Percentiles rank a stretch among this genome's conserved stretches.
phyloP scores from a whole-genome alignment of 768 basidiomycete species.

The Hygrocybe coccinea region DNA sequence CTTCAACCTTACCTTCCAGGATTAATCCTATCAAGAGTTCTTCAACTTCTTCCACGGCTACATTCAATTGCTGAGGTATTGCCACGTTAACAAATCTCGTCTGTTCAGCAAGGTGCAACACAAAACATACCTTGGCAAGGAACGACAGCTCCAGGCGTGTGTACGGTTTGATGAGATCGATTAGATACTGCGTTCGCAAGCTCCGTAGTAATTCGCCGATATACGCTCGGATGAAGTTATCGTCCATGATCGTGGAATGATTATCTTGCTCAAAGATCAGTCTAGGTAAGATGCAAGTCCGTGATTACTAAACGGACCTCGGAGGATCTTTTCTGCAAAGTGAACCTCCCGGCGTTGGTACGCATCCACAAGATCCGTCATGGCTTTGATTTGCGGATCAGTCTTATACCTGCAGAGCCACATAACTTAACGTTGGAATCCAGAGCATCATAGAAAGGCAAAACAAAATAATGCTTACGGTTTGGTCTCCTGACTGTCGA shows the following conservation, averaged over 20 bases:
- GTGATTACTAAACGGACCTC: conserved; percentile 47
- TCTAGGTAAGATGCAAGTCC: background rate
- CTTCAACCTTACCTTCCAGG: conserved; percentile 94
- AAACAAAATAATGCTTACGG: conserved; percentile 57
- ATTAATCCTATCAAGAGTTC: conserved; percentile 91
- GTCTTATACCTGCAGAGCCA: conserved; percentile 70
- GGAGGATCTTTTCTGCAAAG: conserved; percentile 92
- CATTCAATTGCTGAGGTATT: conserved; percentile 79
- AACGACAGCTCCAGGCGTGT: conserved; percentile 89
- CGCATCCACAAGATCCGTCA: conserved; percentile 95
- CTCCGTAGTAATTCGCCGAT: conserved; percentile 95
- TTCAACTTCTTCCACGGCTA: conserved; percentile 88
- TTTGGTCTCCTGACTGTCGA: conserved; percentile 99
- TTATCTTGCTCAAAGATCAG: conserved; percentile 55
- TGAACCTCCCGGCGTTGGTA: conserved; percentile 97
- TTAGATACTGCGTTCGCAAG: conserved; percentile 91
- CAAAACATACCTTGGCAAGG: conserved; percentile 75
- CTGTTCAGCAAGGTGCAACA: background rate
- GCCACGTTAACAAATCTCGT: background rate
- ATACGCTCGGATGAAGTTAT: conserved; percentile 89
- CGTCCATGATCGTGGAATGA: conserved; percentile 92
- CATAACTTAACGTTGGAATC: background rate
- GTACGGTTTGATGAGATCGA: conserved; percentile 97
- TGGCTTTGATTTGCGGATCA: conserved; percentile 93
- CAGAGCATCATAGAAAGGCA: background rate